Conservation (phyloP, 371 early-diverging fungal genomes). For the Batkoa obscura region DNA sequence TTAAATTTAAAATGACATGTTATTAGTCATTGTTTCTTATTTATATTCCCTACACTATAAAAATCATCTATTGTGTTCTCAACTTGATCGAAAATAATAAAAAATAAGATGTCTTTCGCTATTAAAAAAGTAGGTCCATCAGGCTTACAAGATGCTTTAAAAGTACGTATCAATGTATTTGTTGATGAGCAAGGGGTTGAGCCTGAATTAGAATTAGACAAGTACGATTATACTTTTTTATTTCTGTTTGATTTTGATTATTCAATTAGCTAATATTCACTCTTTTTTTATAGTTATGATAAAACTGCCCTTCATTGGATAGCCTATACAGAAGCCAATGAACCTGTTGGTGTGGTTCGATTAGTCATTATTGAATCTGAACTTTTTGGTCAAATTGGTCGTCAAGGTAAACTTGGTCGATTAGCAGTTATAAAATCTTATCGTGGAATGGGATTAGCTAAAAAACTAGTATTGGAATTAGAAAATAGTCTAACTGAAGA, state of each 20-base stretch:
- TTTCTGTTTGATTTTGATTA: not conserved
- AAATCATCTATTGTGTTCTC: too few relatives aligned
- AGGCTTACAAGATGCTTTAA: too few relatives aligned
- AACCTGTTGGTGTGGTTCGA: constrained; percentile 11
- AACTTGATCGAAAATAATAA: too few relatives aligned
- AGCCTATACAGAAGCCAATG: constrained; percentile 9
- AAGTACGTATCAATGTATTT: constrained; percentile 18
- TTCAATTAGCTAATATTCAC: not conserved
- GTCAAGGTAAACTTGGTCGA: constrained; percentile 17
- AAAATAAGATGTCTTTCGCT: too few relatives aligned
- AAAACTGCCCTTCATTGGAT: not conserved
- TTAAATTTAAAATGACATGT: too few relatives aligned
- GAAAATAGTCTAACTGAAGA: constrained; percentile 11
- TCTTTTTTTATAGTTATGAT: not conserved
- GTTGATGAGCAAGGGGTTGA: constrained; percentile 19
- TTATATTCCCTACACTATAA: too few relatives aligned
- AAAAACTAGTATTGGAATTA: constrained; percentile 11
- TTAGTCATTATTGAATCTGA: not conserved
- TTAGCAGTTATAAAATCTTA: constrained; percentile 16
- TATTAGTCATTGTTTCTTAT: too few relatives aligned
- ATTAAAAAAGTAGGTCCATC: too few relatives aligned
- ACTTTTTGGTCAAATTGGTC: not conserved
- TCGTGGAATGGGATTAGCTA: constrained; percentile 17
- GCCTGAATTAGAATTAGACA: constrained; percentile 14
- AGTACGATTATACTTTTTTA: constrained; percentile 13